phyloP scores from a whole-genome alignment of 225 moss, liverwort and hornwort species.

The Rhytidiadelphus loreus region DNA sequence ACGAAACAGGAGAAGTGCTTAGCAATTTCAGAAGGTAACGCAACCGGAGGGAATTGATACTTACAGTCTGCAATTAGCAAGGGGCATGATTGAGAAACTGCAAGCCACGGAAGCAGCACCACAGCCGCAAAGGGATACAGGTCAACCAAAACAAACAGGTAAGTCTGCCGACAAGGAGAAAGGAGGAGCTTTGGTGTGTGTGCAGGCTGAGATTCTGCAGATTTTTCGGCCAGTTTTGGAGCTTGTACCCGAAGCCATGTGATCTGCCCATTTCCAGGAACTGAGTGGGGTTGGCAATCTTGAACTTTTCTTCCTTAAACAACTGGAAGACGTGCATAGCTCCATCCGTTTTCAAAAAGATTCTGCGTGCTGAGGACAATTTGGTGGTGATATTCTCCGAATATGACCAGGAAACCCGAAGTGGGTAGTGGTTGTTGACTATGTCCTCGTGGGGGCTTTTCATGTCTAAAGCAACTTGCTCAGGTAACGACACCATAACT shows the following conservation, averaged over 20 bases:
- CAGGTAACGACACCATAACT: neutral
- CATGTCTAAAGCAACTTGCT: neutral
- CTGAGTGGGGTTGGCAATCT: too few relatives aligned
- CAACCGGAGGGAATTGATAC: neutral
- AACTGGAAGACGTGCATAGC: neutral
- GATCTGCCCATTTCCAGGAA: neutral
- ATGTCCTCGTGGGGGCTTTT: neutral
- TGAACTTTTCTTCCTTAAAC: neutral
- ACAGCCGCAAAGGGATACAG: neutral
- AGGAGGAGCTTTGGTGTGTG: neutral
- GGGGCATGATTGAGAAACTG: neutral
- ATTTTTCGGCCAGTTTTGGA: neutral
- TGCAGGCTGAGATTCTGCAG: neutral
- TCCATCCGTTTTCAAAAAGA: neutral
- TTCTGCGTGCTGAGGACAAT: neutral
- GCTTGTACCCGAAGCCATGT: neutral
- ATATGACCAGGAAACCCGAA: neutral
- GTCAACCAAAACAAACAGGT: neutral
- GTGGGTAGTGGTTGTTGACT: neutral
- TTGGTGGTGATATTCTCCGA: neutral
- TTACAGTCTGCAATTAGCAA: neutral
- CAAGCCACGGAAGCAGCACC: neutral
- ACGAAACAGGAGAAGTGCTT: neutral
- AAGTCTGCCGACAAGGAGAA: conserved; percentile 3
- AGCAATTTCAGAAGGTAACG: neutral